These are phyloP conservation scores for Candida khao-thaluensis DNA, from an alignment of 805 yeast species.

Conservation along the genomic window DNA sequence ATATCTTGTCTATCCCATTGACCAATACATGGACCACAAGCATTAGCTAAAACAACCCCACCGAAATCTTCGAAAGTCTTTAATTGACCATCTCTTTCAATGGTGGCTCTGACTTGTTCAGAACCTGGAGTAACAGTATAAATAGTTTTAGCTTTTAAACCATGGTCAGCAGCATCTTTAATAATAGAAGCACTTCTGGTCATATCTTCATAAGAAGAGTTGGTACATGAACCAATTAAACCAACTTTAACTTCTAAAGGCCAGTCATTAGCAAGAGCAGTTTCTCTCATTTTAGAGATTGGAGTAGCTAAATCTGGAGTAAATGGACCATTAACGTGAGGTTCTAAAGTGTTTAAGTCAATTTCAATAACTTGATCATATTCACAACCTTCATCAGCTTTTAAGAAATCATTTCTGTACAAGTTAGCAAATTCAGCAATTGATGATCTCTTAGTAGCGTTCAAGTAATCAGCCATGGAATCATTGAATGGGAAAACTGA, in stretches of 20 bases:
- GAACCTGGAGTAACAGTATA: conserved; percentile 97
- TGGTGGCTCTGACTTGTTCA: conserved; percentile 95
- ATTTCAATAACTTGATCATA: conserved; percentile 93
- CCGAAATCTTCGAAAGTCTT: conserved; percentile 81
- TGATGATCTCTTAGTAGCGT: conserved; percentile 81
- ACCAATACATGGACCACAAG: conserved; percentile 99
- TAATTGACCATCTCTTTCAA: conserved; percentile 90
- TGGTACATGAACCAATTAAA: conserved; percentile 97
- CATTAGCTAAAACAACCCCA: conserved; percentile 91
- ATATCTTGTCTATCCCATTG: conserved; percentile 97
- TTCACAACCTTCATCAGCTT: conserved; percentile 90
- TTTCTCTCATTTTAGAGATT: conserved; percentile 79
- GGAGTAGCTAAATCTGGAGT: conserved; percentile 98
- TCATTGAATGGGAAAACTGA: conserved; percentile 96
- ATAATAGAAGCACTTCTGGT: conserved; percentile 92
- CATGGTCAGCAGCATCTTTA: conserved; percentile 85
- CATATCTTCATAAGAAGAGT: conserved; percentile 98
- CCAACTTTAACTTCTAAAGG: conserved; percentile 92
- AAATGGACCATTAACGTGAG: conserved; percentile 96
- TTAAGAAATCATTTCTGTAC: conserved; percentile 61
- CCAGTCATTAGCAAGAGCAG: conserved; percentile 85
- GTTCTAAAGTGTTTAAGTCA: conserved; percentile 86
- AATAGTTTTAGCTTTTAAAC: conserved; percentile 86
- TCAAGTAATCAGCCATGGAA: conserved; percentile 81
- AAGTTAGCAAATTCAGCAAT: conserved; percentile 78